These are phyloP conservation scores for Pythium coloratum DNA, from an alignment of 352 stramenopile species.

Conservation along the genomic window DNA sequence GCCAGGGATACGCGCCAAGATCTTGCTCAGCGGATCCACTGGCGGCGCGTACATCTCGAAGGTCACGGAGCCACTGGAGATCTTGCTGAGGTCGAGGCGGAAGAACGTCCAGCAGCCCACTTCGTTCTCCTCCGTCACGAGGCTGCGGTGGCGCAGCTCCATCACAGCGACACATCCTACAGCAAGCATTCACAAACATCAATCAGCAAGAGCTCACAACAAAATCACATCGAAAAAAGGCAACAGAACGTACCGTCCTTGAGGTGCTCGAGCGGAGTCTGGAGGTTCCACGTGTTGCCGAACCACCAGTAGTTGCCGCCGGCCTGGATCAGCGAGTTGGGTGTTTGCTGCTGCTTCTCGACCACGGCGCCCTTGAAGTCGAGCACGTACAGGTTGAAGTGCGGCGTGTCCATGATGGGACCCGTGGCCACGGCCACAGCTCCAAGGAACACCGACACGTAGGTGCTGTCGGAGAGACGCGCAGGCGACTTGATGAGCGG, in stretches of 20 bases:
- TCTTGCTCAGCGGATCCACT: constrained; percentile 85
- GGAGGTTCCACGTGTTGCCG: constrained; percentile 87
- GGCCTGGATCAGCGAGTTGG: constrained; percentile 86
- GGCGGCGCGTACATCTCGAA: constrained; percentile 89
- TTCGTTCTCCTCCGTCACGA: constrained; percentile 83
- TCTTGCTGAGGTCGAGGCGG: constrained; percentile 86
- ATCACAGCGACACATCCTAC: constrained; percentile 85
- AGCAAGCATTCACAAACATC: constrained; percentile 12
- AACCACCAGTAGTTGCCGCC: constrained; percentile 89
- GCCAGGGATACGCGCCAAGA: constrained; percentile 78
- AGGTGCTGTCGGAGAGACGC: constrained; percentile 76
- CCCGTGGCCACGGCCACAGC: constrained; percentile 78
- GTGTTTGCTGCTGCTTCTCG: constrained; percentile 71
- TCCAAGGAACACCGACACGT: constrained; percentile 84
- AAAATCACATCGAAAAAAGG: not conserved
- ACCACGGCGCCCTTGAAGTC: constrained; percentile 73
- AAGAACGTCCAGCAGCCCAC: constrained; percentile 91
- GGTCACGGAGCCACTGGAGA: constrained; percentile 80
- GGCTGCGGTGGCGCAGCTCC: constrained; percentile 82
- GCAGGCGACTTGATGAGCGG: constrained; percentile 52
- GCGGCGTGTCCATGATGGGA: constrained; percentile 85
- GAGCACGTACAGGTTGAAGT: constrained; percentile 87
- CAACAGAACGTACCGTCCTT: constrained; percentile 67
- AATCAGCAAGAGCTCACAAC: not conserved
- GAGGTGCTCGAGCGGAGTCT: constrained; percentile 83